Base-by-base conservation (phyloP, 2,329 filamentous ascomycete species). In the Aspergillus ustus region DNA sequence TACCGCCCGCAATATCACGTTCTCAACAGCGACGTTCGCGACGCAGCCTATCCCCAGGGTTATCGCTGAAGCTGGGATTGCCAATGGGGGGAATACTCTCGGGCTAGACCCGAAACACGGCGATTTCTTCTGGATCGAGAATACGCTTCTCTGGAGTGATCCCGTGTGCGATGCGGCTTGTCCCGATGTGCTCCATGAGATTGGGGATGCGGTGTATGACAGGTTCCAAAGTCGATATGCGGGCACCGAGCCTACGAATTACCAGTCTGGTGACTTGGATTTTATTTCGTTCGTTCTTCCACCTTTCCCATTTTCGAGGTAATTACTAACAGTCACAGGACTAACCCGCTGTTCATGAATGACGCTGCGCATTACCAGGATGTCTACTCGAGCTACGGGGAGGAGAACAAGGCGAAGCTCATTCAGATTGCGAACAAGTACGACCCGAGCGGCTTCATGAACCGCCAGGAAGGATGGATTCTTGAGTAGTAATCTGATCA, bases 121-220 rank as follows among this genome's bases (percentile, higher is more conserved):
- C 0, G 62, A 63, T 29, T 43, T 60, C 6, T 49, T 63, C 54
- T 63, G 59, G 62, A 48, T 63, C 13, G 62, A 63, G 34, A 61
- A 63, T 52, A 51, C 61, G 20, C 44, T 63, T 6, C 54, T 63
- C 31, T 63, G 62, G 62, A 15, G 49, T 1, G 61, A 63, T 20
- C 44, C 49, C 1, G 37, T 50, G 0, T 63, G 62, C 22, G 52
- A 63, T 17, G 48, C 58, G 20, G 62, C 55, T 2, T 63, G 59
- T 25, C 59, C 59, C 3, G 40, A 43, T 9, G 53, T 61, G 44
- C 31, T 63, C n/a, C 50, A 34, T 7, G 20, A 63, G 17, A 49
- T 63, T 7, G 62, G 15, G 8, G 59, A 61, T 20, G 45, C 43
- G 0, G 28, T 56, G 7, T 28, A 49, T 5, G 19, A 29, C 5